phyloP scores from a whole-genome alignment of 106 monocot genomes.

The Amphibolis antarctica region DNA sequence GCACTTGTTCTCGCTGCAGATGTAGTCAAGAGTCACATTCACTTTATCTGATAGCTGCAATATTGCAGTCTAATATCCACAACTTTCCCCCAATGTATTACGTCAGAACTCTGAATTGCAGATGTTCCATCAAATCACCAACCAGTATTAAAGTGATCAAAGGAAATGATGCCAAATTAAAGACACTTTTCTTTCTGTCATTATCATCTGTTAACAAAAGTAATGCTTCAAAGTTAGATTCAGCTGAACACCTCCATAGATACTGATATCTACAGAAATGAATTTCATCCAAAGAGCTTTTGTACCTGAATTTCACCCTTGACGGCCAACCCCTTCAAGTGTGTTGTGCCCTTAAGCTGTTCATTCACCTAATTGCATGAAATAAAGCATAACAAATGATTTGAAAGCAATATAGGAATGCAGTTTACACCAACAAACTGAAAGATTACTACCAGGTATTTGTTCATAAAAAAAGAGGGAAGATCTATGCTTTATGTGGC shows the following conservation, averaged over 20 bases:
- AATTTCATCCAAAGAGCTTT: not conserved
- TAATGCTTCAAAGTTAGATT: not conserved
- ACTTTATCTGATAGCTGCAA: not conserved
- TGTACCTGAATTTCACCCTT: too few species aligned
- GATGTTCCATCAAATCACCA: too few species aligned
- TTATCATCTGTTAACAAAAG: not conserved
- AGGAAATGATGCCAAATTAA: too few species aligned
- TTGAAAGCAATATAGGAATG: not conserved
- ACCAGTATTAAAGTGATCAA: too few species aligned
- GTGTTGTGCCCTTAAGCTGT: not conserved
- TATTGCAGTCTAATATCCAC: not conserved
- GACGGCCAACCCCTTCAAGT: not conserved
- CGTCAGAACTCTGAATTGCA: too few species aligned
- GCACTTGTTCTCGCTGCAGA: not conserved
- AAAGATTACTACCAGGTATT: too few species aligned
- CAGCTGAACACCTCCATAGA: not conserved
- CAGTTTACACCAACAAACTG: too few species aligned
- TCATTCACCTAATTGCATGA: not conserved
- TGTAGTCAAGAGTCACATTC: constrained; percentile 2
- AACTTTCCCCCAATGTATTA: too few species aligned
- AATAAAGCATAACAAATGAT: not conserved
- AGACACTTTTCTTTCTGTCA: too few species aligned
- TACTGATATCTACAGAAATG: not conserved
- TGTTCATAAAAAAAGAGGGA: too few species aligned
- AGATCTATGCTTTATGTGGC: too few species aligned